phyloP scores from a whole-genome alignment of 768 basidiomycete genomes.

The Omphalotus guepiniiformis region DNA sequence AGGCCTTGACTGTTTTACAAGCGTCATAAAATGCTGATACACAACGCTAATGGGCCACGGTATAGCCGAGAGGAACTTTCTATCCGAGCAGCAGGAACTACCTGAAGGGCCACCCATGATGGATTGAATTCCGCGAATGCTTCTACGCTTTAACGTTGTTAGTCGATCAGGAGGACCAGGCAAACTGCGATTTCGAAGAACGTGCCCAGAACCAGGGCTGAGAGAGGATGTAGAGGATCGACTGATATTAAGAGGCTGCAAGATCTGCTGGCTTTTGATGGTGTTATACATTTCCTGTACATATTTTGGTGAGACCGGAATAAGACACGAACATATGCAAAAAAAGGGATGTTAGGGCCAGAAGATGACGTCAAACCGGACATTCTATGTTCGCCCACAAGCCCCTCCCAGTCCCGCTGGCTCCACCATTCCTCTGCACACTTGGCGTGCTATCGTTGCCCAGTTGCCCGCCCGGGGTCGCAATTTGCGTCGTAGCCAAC shows the following conservation, averaged over 20 bases:
- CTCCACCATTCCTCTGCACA: too few relatives aligned
- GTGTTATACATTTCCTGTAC: constrained; percentile 89
- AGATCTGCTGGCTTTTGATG: constrained; percentile 86
- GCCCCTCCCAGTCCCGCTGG: constrained; percentile 42
- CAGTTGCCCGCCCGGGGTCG: constrained; percentile 24
- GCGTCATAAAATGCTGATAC: too few relatives aligned
- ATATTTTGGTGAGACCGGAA: not conserved
- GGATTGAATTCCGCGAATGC: constrained; percentile 83
- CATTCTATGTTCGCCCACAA: constrained; percentile 89
- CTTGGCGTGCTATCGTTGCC: constrained; percentile 65
- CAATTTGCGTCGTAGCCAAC: constrained; percentile 21
- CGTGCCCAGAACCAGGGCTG: constrained; percentile 45
- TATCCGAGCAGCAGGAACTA: too few relatives aligned
- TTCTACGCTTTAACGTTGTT: constrained; percentile 80
- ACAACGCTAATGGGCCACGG: too few relatives aligned
- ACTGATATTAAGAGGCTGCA: constrained; percentile 66
- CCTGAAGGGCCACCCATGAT: too few relatives aligned
- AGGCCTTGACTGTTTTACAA: too few relatives aligned
- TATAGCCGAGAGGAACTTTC: too few relatives aligned
- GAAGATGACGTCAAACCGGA: constrained; percentile 85
- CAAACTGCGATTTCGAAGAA: constrained; percentile 67
- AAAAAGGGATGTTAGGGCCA: too few relatives aligned
- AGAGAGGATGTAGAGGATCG: constrained; percentile 54
- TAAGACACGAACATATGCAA: not conserved
- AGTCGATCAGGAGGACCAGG: constrained; percentile 70